A percentile compares a stretch with the other conserved stretches of the same genome.
Conservation (phyloP, 768 basidiomycete species). For the Psilocybe cubensis region DNA sequence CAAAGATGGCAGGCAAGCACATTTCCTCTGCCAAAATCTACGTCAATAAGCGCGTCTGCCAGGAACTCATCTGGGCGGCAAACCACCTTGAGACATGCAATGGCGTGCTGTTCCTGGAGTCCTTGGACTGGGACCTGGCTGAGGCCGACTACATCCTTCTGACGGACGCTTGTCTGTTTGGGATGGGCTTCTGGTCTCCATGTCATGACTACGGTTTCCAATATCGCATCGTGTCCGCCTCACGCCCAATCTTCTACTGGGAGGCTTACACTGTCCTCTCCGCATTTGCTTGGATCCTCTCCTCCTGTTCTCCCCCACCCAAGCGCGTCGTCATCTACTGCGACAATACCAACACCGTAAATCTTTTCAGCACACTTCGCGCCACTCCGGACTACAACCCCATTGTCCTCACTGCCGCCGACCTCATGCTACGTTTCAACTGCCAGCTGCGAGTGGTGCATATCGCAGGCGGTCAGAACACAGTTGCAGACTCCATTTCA, state of each 20-base stretch:
- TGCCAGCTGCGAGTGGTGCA: constrained; percentile 27
- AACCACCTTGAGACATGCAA: constrained; percentile 18
- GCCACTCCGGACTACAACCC: constrained; percentile 25
- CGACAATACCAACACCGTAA: constrained; percentile 36
- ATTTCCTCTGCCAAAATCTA: constrained; percentile 17
- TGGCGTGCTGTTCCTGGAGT: constrained; percentile 28
- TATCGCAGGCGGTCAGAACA: constrained; percentile 27
- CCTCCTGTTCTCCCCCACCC: too few relatives aligned
- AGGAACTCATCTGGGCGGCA: constrained; percentile 36
- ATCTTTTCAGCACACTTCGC: constrained; percentile 31
- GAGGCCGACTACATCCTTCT: constrained; percentile 19
- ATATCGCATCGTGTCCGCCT: neutral
- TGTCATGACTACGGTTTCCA: constrained; percentile 18
- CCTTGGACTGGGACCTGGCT: constrained; percentile 13
- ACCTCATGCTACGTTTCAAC: constrained; percentile 10
- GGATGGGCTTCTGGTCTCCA: constrained; percentile 34
- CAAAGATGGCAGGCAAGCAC: constrained; percentile 33
- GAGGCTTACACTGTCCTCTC: constrained; percentile 28
- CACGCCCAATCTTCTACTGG: constrained; percentile 26
- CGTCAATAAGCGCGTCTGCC: constrained; percentile 28
- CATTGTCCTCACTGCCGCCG: constrained; percentile 18
- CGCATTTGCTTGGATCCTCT: constrained; percentile 8
- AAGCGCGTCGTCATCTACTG: constrained; percentile 21
- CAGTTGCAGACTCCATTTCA: constrained; percentile 35
- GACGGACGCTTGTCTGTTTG: constrained; percentile 27